Conservation (phyloP, 129 eudicot species). For the Tanacetum coccineum region DNA sequence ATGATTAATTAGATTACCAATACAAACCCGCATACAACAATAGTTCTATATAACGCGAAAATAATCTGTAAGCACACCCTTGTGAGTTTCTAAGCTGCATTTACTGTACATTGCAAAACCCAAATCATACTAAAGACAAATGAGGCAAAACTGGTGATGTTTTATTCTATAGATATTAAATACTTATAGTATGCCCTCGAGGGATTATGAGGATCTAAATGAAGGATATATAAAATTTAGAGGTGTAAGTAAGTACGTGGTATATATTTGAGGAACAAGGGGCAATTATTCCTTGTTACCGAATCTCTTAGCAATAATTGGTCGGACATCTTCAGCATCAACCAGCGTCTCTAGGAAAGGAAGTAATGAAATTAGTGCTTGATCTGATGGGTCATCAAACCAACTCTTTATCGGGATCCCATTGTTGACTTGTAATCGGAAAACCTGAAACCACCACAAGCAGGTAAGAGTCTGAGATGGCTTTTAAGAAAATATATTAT, state of each 20-base stretch:
- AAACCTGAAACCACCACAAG: slow-evolving; percentile 60
- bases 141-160: not conserved
- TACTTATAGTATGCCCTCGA: not conserved
- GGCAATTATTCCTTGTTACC: slow-evolving; percentile 96
- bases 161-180: not conserved
- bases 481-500: not conserved
- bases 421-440: slow-evolving; percentile 88
- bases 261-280: slow-evolving; percentile 42
- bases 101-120: not conserved
- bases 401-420: slow-evolving; percentile 99
- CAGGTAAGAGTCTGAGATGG: not conserved
- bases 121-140: too few species aligned
- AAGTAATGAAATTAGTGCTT: slow-evolving; percentile 72
- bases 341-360: slow-evolving; percentile 87
- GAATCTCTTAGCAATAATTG: slow-evolving; percentile 86
- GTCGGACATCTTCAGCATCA: slow-evolving; percentile 92
- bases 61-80: not conserved
- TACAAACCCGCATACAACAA: not conserved
- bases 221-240: slow-evolving; percentile 14
- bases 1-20: not conserved
- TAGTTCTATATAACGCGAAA: not conserved
- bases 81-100: not conserved
- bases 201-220: slow-evolving; percentile 24
- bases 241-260: slow-evolving; percentile 30
- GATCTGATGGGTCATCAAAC: slow-evolving; percentile 91